Percentiles rank a stretch among this genome's conserved stretches.
These are phyloP conservation scores for Pilobolus umbonatus DNA, from an alignment of 192 early-diverging fungal genomes.

Conservation along the genomic window DNA sequence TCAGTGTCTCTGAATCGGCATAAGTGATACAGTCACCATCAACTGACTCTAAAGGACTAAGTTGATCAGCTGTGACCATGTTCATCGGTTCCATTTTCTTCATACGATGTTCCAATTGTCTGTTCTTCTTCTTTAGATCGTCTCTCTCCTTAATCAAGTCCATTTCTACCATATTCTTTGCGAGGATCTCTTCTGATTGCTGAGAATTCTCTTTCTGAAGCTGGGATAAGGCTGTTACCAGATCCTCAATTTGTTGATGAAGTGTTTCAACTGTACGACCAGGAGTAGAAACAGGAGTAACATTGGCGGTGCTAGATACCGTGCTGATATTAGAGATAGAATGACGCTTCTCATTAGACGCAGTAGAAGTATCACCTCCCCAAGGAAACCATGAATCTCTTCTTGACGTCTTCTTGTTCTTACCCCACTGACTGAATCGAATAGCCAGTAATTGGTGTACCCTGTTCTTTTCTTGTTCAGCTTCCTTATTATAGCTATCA, in stretches of 20 bases:
- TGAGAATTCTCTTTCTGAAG: conserved; percentile 68
- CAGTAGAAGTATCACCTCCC: conserved; percentile 5
- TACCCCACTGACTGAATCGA: conserved; percentile 39
- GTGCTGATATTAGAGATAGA: conserved; percentile 20
- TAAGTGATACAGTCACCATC: conserved; percentile 5
- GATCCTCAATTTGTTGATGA: conserved; percentile 53
- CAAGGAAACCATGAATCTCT: conserved; percentile 31
- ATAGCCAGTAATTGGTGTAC: conserved; percentile 43
- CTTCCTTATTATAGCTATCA: conserved; percentile 43
- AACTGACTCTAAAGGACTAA: conserved; percentile 4
- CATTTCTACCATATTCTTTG: conserved; percentile 48
- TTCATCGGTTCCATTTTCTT: conserved; percentile 37
- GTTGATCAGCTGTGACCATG: neutral
- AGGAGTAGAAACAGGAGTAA: neutral
- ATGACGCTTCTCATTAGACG: conserved; percentile 9
- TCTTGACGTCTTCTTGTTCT: conserved; percentile 12
- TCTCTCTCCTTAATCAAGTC: conserved; percentile 42
- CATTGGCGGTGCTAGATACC: neutral
- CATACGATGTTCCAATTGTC: conserved; percentile 16
- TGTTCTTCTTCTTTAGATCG: conserved; percentile 38
- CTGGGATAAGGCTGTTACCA: conserved; percentile 58
- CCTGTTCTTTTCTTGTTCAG: conserved; percentile 50
- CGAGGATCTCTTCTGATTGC: conserved; percentile 57
- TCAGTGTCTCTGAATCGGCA: neutral
- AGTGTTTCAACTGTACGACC: conserved; percentile 28